Conservation (phyloP, 768 basidiomycete genomes). For the Boletus tomentosulus region DNA sequence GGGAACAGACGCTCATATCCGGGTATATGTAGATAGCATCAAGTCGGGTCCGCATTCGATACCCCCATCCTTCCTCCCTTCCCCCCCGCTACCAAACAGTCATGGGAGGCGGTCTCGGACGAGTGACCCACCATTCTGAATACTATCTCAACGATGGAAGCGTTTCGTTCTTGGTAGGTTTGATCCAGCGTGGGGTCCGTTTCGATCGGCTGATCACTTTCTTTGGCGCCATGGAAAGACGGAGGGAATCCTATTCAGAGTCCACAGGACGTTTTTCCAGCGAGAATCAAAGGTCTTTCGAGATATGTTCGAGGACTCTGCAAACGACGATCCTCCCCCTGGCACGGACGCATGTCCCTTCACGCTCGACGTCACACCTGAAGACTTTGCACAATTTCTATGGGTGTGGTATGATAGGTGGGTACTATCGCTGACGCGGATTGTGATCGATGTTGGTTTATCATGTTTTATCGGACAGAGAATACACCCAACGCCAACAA, state of each 20-base stretch:
- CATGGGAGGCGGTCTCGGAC: constrained; percentile 16
- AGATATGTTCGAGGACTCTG: constrained; percentile 30
- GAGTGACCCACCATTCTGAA: background rate
- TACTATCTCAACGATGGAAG: constrained; percentile 16
- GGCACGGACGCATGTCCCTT: constrained; percentile 38
- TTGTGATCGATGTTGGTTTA: background rate
- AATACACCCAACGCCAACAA: constrained; percentile 51
- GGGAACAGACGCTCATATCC: constrained; percentile 13
- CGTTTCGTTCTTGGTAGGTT: constrained; percentile 17
- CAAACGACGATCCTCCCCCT: constrained; percentile 27
- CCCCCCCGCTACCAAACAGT: background rate
- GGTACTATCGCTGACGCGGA: background rate
- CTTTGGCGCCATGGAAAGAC: constrained; percentile 36
- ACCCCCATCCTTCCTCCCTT: background rate
- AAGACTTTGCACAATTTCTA: constrained; percentile 48
- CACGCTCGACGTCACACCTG: constrained; percentile 37
- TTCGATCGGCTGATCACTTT: constrained; percentile 3
- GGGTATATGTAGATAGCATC: constrained; percentile 17
- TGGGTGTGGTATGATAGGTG: constrained; percentile 63
- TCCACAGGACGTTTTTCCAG: constrained; percentile 57
- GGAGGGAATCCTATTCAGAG: constrained; percentile 44
- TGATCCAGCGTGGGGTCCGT: background rate
- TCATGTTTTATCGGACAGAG: constrained; percentile 31
- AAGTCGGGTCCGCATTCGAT: background rate
- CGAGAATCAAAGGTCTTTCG: constrained; percentile 51